Base-by-base conservation (phyloP, 139 green algal genomes). In the Chlamydomonas sp. region DNA sequence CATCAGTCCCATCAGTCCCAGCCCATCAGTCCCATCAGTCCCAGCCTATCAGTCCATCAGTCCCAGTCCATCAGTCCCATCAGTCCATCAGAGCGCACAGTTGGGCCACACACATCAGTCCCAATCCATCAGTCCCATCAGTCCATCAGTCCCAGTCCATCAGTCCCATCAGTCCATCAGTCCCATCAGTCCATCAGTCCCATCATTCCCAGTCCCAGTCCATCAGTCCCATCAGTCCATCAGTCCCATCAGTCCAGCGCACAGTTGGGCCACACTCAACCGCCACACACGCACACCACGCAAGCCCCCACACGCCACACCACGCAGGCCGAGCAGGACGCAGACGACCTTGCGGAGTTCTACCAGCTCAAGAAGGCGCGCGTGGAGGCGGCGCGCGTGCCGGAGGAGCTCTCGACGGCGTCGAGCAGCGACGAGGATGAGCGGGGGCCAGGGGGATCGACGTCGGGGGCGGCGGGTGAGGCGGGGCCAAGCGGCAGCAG, bases 271-370 rank as follows among this genome's bases (percentile, higher is more conserved):
- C 72, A 58, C 69, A 83, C 49, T 38, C 48, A 38, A 69, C 67
- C 60, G 65, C 60, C 28, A 67, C 49, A 69, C 54, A 38, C 76
- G 43, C 36, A 65, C 34, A 29, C 58, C 39, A 34, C 61, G 31
- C 16, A 33, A 54, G 28, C 58, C 57, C 33, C 57, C 35, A 10
- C 67, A 73, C 58, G 43, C 30, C 49, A 61, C 74, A 34, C 60
- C 65, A 6, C n/a, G 43, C 64, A 87, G 60, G 75, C 81, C 5
- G 79, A 83, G 3, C 85, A 93, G 35, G 89, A 93, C 63, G 75
- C 84, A 68, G 74, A 65, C 6, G 87, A 87, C 2, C 63, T 93
- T 39, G 72, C 78, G 26, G 77, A 80, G 39, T 89, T 93, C 30
- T 78, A 87, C 77, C 74, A 88, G 68, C 78, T 88, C 71, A 76